Evolutionary conservation across 306 rosid genomes (phyloP).

Genomic region (Argentina anserina): DNA sequence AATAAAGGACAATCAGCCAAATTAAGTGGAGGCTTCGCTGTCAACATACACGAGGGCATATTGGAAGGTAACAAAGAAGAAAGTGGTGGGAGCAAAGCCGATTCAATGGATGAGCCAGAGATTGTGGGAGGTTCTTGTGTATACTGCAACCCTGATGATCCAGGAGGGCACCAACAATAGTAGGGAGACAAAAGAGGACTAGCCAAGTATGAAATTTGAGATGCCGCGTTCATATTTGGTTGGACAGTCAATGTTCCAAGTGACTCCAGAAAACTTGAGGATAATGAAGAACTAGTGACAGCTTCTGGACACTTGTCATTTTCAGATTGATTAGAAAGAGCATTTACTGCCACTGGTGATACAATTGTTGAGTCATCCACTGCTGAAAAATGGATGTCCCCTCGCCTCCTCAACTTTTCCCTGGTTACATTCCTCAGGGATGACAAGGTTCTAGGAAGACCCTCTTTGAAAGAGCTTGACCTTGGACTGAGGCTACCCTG

Average conservation of each 20-base stretch:
- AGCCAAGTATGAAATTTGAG: conserved; percentile 43
- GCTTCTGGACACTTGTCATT: conserved; percentile 39
- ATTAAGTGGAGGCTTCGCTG: conserved; percentile 52
- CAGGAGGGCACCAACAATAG: conserved; percentile 93
- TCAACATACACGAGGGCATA: conserved; percentile 51
- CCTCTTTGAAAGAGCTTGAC: conserved; percentile 86
- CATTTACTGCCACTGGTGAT: conserved; percentile 30
- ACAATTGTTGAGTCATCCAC: conserved; percentile 43
- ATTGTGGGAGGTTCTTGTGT: conserved; percentile 42
- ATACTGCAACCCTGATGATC: conserved; percentile 44
- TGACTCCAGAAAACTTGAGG: conserved; percentile 58
- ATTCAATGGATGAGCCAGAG: conserved; percentile 25
- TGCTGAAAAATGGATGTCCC: conserved; percentile 41
- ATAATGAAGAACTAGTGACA: conserved; percentile 26
- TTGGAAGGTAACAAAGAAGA: conserved; percentile 60
- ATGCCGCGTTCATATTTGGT: conserved; percentile 38
- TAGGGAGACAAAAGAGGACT: conserved; percentile 75
- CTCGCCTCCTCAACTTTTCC: conserved; percentile 67
- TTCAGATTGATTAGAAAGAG: conserved; percentile 30
- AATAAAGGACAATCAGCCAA: conserved; percentile 40
- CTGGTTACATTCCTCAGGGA: conserved; percentile 60
- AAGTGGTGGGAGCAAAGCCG: conserved; percentile 52
- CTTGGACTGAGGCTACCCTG: conserved; percentile 89
- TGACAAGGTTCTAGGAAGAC: conserved; percentile 53
- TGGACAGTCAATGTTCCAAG: conserved; percentile 46